These are phyloP conservation scores for Diutina rugosa DNA, from an alignment of 1,139 yeast genomes.

Conservation along the genomic window DNA sequence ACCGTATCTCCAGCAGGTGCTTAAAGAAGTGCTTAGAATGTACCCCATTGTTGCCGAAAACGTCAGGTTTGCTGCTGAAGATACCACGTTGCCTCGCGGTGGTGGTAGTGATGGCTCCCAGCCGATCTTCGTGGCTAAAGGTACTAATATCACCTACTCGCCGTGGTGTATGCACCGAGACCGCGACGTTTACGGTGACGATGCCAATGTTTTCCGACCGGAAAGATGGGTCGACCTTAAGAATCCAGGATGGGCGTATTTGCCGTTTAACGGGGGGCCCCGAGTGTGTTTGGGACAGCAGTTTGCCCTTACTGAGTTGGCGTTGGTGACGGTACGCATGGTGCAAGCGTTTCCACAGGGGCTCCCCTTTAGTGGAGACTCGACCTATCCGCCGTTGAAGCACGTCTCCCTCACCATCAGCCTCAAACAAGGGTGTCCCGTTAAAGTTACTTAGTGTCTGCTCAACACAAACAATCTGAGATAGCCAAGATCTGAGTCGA, in stretches of 20 bases:
- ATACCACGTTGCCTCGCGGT: background rate
- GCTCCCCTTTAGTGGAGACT: background rate
- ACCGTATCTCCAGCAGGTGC: background rate
- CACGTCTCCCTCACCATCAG: background rate
- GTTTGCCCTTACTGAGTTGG: background rate
- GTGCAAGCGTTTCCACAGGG: background rate
- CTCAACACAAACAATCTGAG: background rate
- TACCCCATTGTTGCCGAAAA: constrained; percentile 2
- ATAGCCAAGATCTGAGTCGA: no score
- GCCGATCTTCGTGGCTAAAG: constrained; percentile 1
- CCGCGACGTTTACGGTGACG: background rate
- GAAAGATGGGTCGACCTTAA: background rate
- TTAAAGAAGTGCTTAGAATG: background rate
- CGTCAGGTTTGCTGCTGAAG: background rate
- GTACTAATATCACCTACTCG: background rate
- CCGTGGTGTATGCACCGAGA: background rate
- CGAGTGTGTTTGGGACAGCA: constrained; percentile 29
- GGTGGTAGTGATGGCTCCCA: background rate
- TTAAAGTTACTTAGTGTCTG: background rate
- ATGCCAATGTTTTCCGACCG: background rate
- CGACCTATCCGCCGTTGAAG: background rate
- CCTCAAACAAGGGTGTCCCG: background rate
- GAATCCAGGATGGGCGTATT: background rate
- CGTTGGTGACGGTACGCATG: constrained; percentile 1
- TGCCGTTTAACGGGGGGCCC: constrained; percentile 46